phyloP scores from a whole-genome alignment of 768 basidiomycete genomes.

The Ephemerocybe angulata region DNA sequence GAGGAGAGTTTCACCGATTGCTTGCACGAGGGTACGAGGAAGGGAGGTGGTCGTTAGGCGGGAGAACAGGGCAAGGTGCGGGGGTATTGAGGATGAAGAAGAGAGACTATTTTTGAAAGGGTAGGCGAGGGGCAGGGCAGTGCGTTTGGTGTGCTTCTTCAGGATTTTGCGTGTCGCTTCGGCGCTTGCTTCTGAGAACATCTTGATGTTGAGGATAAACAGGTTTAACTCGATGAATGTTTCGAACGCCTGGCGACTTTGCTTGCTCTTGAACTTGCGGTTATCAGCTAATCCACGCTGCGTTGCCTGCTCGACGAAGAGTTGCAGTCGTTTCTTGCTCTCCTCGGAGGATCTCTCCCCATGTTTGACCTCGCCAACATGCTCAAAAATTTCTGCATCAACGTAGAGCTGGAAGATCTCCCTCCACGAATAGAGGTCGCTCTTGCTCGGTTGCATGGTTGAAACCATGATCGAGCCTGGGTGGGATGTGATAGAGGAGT shows the following conservation, averaged over 20 bases:
- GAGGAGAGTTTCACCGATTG: conserved; percentile 75
- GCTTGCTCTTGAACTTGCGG: conserved; percentile 51
- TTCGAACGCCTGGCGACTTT: conserved; percentile 58
- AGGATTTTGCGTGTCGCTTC: conserved; percentile 91
- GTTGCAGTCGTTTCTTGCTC: conserved; percentile 58
- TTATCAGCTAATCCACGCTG: conserved; percentile 52
- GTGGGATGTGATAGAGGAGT: conserved; percentile 41
- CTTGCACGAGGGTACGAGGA: conserved; percentile 61
- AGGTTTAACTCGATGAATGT: conserved; percentile 74
- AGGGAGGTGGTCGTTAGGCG: conserved; percentile 23
- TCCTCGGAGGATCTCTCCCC: conserved; percentile 72
- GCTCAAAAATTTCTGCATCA: conserved; percentile 84
- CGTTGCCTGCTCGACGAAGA: conserved; percentile 59
- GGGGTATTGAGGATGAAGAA: conserved; percentile 12
- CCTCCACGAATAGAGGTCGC: conserved; percentile 84
- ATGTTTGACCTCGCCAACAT: conserved; percentile 53
- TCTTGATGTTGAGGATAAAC: conserved; percentile 80
- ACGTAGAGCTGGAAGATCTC: conserved; percentile 86
- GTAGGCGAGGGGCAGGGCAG: conserved; percentile 65
- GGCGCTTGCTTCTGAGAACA: conserved; percentile 78
- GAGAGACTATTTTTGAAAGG: conserved; percentile 14
- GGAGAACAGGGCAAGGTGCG: conserved; percentile 16
- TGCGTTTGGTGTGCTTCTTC: conserved; percentile 92
- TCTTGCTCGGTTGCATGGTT: conserved; percentile 29
- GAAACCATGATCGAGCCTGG: conserved; percentile 30